These are phyloP conservation scores for Fusarium ramigenum DNA, from an alignment of 2,329 filamentous ascomycete species.

Conservation along the genomic window DNA sequence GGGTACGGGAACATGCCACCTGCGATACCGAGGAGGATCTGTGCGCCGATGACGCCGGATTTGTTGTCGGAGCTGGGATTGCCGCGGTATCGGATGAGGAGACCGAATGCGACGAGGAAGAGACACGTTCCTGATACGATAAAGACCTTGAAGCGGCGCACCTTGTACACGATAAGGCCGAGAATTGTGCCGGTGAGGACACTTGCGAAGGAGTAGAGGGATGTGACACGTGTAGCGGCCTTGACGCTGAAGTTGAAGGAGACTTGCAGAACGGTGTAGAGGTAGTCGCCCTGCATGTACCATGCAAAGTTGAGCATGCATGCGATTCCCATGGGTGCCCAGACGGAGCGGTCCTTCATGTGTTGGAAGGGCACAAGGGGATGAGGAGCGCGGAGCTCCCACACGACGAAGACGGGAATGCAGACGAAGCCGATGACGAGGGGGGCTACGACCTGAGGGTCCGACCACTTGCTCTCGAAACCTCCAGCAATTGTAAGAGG, in stretches of 20 bases:
- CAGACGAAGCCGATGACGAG: slow-evolving; percentile 57
- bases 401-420: slow-evolving; percentile 61
- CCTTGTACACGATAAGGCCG: slow-evolving; percentile 64
- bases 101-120: slow-evolving; percentile 72
- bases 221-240: slow-evolving; percentile 66
- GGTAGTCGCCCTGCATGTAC: slow-evolving; percentile 71
- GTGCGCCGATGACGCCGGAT: slow-evolving; percentile 68
- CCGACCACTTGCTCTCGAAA: slow-evolving; percentile 49
- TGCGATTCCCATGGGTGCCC: slow-evolving; percentile 69
- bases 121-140: slow-evolving; percentile 68
- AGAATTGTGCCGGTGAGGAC: slow-evolving; percentile 66
- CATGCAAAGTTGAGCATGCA: slow-evolving; percentile 65
- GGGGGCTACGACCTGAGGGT: slow-evolving; percentile 53
- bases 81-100: slow-evolving; percentile 71
- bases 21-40: slow-evolving; percentile 70
- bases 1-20: slow-evolving; percentile 69
- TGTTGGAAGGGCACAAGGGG: slow-evolving; percentile 69
- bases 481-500: slow-evolving; percentile 59
- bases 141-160: slow-evolving; percentile 70
- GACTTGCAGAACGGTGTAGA: slow-evolving; percentile 70
- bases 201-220: slow-evolving; percentile 66
- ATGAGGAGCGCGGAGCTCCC: slow-evolving; percentile 58
- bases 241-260: slow-evolving; percentile 67
- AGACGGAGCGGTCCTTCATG: slow-evolving; percentile 71
- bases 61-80: slow-evolving; percentile 53